phyloP scores from a whole-genome alignment of 1,139 yeast genomes.

The Hanseniaspora gamundiae region DNA sequence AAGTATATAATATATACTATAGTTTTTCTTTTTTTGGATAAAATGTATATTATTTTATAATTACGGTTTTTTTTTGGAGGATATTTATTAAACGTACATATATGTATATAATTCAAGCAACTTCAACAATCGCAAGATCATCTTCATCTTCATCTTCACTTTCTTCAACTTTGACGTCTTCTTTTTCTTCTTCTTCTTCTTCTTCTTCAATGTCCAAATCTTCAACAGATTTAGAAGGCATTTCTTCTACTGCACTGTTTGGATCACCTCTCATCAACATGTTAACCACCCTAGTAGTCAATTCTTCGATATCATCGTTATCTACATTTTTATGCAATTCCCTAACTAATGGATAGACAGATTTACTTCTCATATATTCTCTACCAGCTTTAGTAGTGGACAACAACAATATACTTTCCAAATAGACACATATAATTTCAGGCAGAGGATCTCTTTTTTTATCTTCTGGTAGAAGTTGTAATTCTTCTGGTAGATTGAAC shows the following conservation, averaged over 20 bases:
- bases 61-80: too few relatives aligned
- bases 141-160: slow-evolving; percentile 17
- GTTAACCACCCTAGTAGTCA: slow-evolving; percentile 68
- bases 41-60: too few relatives aligned
- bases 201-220: slow-evolving; percentile 25
- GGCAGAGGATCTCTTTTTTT: slow-evolving; percentile 64
- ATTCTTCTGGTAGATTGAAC: slow-evolving; percentile 79
- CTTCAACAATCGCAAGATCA: slow-evolving; percentile 25
- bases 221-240: slow-evolving; percentile 31
- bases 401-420: slow-evolving; percentile 64
- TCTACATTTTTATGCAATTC: slow-evolving; percentile 66
- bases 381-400: slow-evolving; percentile 66
- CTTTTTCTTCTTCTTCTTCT: slow-evolving; percentile 12
- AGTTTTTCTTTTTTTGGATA: too few relatives aligned
- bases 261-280: slow-evolving; percentile 84
- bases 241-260: slow-evolving; percentile 40
- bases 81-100: too few relatives aligned
- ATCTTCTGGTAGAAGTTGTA: slow-evolving; percentile 68
- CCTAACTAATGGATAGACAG: slow-evolving; percentile 74
- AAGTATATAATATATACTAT: too few relatives aligned
- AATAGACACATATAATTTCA: slow-evolving; percentile 55
- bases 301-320: slow-evolving; percentile 53
- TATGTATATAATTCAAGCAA: slow-evolving; percentile 14
- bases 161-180: slow-evolving; percentile 7
- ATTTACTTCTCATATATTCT: slow-evolving; percentile 60